A percentile compares a stretch with the other conserved stretches of the same genome.
Evolutionary conservation across 2,329 filamentous ascomycete genomes (phyloP).

Genomic region (Xylariales sp.): DNA sequence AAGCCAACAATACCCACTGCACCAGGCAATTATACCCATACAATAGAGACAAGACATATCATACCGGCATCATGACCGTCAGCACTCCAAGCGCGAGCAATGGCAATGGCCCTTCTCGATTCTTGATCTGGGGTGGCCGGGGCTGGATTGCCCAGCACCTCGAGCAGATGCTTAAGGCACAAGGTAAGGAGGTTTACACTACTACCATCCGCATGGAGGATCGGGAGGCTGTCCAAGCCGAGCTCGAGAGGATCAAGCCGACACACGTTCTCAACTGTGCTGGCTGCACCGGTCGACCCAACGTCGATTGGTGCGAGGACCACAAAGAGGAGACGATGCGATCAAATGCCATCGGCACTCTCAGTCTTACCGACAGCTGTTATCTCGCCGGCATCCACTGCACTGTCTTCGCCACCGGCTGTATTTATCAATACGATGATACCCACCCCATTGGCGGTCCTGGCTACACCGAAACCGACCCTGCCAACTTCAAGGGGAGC

Average conservation of each 20-base stretch:
- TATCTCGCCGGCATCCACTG: slow-evolving; percentile 54
- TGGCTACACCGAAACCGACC: slow-evolving; percentile 58
- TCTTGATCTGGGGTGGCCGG: slow-evolving; percentile 61
- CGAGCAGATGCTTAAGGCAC: slow-evolving; percentile 49
- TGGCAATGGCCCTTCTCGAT: slow-evolving; percentile 30
- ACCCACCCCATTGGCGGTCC: slow-evolving; percentile 54
- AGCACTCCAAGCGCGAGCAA: slow-evolving; percentile 22
- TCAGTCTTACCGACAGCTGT: slow-evolving; percentile 61
- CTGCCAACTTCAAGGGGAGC: slow-evolving; percentile 60
- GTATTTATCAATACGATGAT: slow-evolving; percentile 62
- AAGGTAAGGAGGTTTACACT: slow-evolving; percentile 56
- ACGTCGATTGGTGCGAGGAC: slow-evolving; percentile 69
- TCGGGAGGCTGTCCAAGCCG: slow-evolving; percentile 49
- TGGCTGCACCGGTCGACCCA: slow-evolving; percentile 62
- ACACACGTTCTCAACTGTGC: slow-evolving; percentile 65
- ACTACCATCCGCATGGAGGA: slow-evolving; percentile 65
- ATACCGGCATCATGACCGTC: slow-evolving; percentile 1
- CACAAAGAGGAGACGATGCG: slow-evolving; percentile 64
- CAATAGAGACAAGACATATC: background rate
- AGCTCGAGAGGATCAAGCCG: slow-evolving; percentile 55
- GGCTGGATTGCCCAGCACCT: slow-evolving; percentile 63
- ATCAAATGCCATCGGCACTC: slow-evolving; percentile 61
- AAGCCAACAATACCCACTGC: no score
- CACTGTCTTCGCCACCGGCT: slow-evolving; percentile 65
- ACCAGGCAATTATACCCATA: no score